Evolutionary conservation across 306 rosid species (phyloP).

Genomic region (Calophaca sinica): DNA sequence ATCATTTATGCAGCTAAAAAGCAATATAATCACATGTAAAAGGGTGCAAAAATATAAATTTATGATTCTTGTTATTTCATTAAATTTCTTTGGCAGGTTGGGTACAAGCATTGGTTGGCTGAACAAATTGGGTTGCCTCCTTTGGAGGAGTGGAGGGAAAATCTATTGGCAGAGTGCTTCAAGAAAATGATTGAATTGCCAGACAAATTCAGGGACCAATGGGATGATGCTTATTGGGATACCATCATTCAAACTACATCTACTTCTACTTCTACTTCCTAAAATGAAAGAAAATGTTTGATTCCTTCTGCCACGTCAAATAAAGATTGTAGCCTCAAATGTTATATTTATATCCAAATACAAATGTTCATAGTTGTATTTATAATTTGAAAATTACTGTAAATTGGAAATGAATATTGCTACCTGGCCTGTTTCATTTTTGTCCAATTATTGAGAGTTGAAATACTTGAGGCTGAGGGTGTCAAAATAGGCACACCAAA

Average conservation of each 20-base stretch:
- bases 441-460: background rate
- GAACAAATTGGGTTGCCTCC: slow-evolving; percentile 30
- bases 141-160: slow-evolving; percentile 43
- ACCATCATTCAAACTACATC: slow-evolving; percentile 4
- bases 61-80: background rate
- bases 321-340: background rate
- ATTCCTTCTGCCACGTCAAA: background rate
- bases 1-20: too few relatives aligned
- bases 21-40: too few relatives aligned
- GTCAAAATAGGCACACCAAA: too few relatives aligned
- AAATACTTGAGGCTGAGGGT: too few relatives aligned
- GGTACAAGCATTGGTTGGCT: slow-evolving; percentile 41
- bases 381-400: background rate
- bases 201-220: slow-evolving; percentile 17
- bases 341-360: background rate
- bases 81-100: background rate
- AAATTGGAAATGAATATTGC: background rate
- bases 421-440: background rate
- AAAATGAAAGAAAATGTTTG: background rate
- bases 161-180: slow-evolving; percentile 15
- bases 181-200: slow-evolving; percentile 1
- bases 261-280: background rate
- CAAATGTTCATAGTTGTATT: background rate
- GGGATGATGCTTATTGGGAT: slow-evolving; percentile 47
- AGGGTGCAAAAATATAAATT: too few relatives aligned